These are phyloP conservation scores for Aspergillus pseudoviridinutans DNA, from an alignment of 2,329 filamentous ascomycete species.

Conservation along the genomic window DNA sequence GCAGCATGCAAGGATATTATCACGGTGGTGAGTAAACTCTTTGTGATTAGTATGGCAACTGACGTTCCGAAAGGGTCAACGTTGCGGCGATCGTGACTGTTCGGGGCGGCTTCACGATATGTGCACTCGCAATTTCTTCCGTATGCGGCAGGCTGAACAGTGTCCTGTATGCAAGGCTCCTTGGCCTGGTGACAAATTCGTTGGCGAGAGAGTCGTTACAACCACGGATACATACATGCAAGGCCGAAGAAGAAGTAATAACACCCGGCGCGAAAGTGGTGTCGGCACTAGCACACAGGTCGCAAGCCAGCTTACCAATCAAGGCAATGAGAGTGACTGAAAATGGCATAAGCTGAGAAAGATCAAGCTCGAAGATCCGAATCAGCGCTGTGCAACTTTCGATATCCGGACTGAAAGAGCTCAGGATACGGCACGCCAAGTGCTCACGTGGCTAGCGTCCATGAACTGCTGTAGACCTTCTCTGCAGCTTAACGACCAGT, in stretches of 20 bases:
- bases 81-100: slow-evolving; percentile 68
- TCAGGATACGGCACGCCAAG: not conserved
- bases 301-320: not conserved
- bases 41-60: not conserved
- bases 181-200: slow-evolving; percentile 51
- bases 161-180: slow-evolving; percentile 58
- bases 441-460: not conserved
- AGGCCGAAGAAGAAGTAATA: slow-evolving; percentile 22
- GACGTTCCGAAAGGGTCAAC: slow-evolving; percentile 55
- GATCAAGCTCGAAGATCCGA: not conserved
- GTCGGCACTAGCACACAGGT: slow-evolving; percentile 11
- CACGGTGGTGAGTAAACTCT: slow-evolving; percentile 55
- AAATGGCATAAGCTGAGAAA: not conserved
- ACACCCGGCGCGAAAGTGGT: slow-evolving; percentile 12
- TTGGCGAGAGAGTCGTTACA: slow-evolving; percentile 50
- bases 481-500: not conserved
- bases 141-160: slow-evolving; percentile 56
- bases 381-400: not conserved
- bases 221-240: slow-evolving; percentile 25
- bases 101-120: slow-evolving; percentile 69
- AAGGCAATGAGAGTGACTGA: not conserved
- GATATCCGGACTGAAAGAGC: not conserved
- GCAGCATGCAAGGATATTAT: slow-evolving; percentile 86
- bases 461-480: not conserved
- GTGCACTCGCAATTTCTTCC: slow-evolving; percentile 71